Conservation (phyloP, 176 grass and related monocot genomes). For the Carex littledalei region DNA sequence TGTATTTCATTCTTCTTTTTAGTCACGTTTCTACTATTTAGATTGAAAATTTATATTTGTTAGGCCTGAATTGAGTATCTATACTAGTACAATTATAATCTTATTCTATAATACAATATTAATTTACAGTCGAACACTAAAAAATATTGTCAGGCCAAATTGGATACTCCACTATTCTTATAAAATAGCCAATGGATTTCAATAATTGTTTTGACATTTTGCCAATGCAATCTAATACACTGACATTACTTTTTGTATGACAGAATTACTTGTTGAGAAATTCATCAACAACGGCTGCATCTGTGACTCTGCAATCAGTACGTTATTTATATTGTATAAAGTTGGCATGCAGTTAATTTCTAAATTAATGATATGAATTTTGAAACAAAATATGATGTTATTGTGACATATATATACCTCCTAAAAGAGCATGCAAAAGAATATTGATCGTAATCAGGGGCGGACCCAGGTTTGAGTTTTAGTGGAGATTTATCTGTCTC, state of each 20-base stretch:
- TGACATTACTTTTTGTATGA: neutral
- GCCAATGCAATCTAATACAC: neutral
- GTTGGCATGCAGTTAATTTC: neutral
- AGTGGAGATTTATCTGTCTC: too few species aligned
- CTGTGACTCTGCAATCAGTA: neutral
- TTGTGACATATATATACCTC: neutral
- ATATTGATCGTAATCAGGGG: neutral
- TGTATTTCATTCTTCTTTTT: neutral
- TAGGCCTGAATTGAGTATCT: neutral
- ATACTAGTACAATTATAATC: neutral
- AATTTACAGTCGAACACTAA: neutral
- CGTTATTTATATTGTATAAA: neutral
- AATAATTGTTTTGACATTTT: neutral
- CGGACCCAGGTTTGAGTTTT: too few species aligned
- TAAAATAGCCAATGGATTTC: neutral
- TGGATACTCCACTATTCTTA: neutral
- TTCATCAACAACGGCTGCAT: neutral
- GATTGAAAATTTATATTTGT: neutral
- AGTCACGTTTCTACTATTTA: neutral
- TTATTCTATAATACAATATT: neutral
- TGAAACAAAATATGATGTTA: neutral
- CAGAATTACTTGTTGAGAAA: neutral
- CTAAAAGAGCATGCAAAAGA: neutral
- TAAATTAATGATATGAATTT: neutral
- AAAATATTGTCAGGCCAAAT: neutral